Conservation (phyloP, 2,329 filamentous ascomycete genomes). For the Lecanicillium sp. region DNA sequence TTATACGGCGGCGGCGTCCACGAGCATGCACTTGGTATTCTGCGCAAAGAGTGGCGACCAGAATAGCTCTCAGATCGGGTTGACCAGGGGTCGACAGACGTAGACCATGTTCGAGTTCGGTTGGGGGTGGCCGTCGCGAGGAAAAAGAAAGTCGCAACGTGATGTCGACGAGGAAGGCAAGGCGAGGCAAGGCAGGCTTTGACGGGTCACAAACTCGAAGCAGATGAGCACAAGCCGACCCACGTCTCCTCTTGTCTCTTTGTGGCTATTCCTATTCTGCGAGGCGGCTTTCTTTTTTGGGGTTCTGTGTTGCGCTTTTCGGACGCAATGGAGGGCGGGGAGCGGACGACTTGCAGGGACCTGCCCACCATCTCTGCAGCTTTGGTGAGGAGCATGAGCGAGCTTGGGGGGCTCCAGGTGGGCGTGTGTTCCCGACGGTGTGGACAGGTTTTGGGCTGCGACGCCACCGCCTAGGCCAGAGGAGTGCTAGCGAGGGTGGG, state of each 20-base stretch:
- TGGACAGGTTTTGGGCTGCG: slow-evolving; percentile 13
- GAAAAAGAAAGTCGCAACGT: background rate
- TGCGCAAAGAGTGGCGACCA: no score
- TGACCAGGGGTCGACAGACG: background rate
- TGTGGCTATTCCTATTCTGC: slow-evolving; percentile 10
- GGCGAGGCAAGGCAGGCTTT: background rate
- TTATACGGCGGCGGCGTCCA: no score
- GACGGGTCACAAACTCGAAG: slow-evolving; percentile 4
- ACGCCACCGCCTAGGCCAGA: slow-evolving; percentile 10
- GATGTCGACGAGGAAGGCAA: background rate
- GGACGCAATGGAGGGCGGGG: slow-evolving; percentile 8
- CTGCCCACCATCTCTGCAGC: slow-evolving; percentile 8
- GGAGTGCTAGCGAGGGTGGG: slow-evolving; percentile 1
- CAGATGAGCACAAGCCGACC: slow-evolving; percentile 1
- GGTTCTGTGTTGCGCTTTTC: slow-evolving; percentile 14
- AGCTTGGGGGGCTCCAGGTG: background rate
- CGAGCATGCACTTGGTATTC: no score
- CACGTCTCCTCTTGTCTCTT: slow-evolving; percentile 14
- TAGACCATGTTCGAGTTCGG: background rate
- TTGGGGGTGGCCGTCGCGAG: background rate
- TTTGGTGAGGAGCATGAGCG: no score
- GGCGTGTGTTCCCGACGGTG: slow-evolving; percentile 13
- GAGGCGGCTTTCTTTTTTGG: slow-evolving; percentile 13
- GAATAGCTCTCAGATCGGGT: background rate
- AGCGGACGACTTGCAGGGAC: slow-evolving; percentile 12